phyloP scores from a whole-genome alignment of 441 rosid genomes.

The Biscutella laevigata region DNA sequence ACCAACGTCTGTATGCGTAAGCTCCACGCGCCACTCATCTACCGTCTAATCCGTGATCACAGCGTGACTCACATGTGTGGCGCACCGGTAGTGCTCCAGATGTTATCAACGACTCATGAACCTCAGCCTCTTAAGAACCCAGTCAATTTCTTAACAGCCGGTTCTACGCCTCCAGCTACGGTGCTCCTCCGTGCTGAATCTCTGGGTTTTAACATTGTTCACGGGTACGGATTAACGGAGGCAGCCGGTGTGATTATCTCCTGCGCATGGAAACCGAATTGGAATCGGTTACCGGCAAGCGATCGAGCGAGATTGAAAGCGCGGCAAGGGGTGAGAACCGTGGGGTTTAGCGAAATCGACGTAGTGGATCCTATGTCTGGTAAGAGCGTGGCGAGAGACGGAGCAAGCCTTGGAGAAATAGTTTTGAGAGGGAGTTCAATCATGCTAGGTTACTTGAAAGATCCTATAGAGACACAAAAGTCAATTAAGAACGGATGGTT shows the following conservation, averaged over 20 bases:
- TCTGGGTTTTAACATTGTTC: constrained; percentile 48
- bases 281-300: constrained; percentile 42
- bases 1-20: constrained; percentile 47
- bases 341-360: constrained; percentile 28
- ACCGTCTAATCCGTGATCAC: constrained; percentile 28
- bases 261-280: constrained; percentile 52
- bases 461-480: constrained; percentile 31
- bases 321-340: constrained; percentile 38
- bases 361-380: constrained; percentile 39
- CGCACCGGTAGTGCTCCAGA: constrained; percentile 58
- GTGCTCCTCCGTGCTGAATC: constrained; percentile 44
- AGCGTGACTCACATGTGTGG: constrained; percentile 66
- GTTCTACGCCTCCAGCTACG: constrained; percentile 52
- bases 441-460: constrained; percentile 57
- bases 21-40: constrained; percentile 32
- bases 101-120: constrained; percentile 29
- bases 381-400: constrained; percentile 38
- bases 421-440: constrained; percentile 46
- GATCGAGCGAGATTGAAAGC: constrained; percentile 46
- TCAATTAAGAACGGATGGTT: constrained; percentile 46
- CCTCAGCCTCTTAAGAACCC: constrained; percentile 25
- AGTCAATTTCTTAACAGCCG: constrained; percentile 42
- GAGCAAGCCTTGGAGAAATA: constrained; percentile 40
- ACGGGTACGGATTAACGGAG: constrained; percentile 57
- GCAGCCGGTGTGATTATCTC: constrained; percentile 36